phyloP scores from a whole-genome alignment of 805 yeast species.

The Candida manassasensis region DNA sequence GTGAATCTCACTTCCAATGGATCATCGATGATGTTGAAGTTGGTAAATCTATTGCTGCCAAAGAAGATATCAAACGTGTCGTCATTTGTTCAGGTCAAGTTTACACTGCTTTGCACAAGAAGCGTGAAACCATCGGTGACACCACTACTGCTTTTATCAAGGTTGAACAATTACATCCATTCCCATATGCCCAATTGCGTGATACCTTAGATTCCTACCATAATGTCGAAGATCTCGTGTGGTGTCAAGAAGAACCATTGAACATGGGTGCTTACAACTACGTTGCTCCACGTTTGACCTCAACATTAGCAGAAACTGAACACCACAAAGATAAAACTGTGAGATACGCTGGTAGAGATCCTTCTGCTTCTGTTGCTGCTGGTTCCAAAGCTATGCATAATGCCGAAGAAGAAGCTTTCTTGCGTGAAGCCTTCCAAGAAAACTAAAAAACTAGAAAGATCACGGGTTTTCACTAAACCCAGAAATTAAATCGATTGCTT shows the following conservation, averaged over 20 bases:
- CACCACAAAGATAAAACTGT: slow-evolving; percentile 52
- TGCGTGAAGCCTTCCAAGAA: slow-evolving; percentile 63
- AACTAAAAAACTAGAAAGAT: slow-evolving; percentile 1
- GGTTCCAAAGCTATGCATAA: slow-evolving; percentile 86
- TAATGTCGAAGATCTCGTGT: slow-evolving; percentile 79
- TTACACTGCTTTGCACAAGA: slow-evolving; percentile 85
- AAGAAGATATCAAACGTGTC: slow-evolving; percentile 82
- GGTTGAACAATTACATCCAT: slow-evolving; percentile 95
- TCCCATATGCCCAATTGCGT: slow-evolving; percentile 94
- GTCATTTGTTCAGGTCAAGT: slow-evolving; percentile 92
- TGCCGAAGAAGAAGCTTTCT: slow-evolving; percentile 84
- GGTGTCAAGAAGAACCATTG: slow-evolving; percentile 98
- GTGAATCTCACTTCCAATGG: slow-evolving; percentile 92
- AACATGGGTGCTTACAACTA: slow-evolving; percentile 90
- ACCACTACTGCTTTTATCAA: slow-evolving; percentile 83
- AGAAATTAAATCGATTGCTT: slow-evolving; percentile 1
- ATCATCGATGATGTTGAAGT: slow-evolving; percentile 88
- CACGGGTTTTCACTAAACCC: not conserved
- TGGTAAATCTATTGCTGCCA: slow-evolving; percentile 69
- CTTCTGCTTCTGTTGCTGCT: slow-evolving; percentile 97
- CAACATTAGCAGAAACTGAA: slow-evolving; percentile 72
- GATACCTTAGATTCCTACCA: slow-evolving; percentile 80
- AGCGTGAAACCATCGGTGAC: slow-evolving; percentile 71
- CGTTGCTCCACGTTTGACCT: slow-evolving; percentile 77
- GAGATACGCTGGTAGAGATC: slow-evolving; percentile 96